Base-by-base conservation (phyloP, 164 flowering plant genomes). In the Vitis rupestris region DNA sequence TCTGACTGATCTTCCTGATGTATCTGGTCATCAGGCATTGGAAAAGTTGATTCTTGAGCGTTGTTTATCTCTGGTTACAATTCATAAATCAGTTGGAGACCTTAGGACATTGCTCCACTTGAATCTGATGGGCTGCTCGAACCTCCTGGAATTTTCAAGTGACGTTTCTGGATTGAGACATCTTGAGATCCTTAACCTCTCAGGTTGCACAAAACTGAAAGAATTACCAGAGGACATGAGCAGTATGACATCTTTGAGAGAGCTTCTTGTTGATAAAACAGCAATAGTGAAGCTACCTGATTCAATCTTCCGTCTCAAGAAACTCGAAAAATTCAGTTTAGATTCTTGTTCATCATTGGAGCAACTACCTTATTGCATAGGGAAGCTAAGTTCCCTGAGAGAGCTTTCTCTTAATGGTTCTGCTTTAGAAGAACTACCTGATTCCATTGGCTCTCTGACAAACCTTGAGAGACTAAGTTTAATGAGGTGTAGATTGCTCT, bases 121-220 rank as follows among this genome's bases (percentile, higher is more conserved):
- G 69, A 73, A 80, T 70, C 68, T 82, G 30, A 65, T 49, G 54
- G 65, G 51, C 27, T 82, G 85, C 65, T 10, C 63, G 10, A 80
- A 70, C 55, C 73, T 82, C 29, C 47, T 65, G 15, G 68, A 78
- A 13, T 71, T 82, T 50, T 78, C 80, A 15, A 68, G 50, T 55
- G 80, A 82, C 68, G 74, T 79, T 12, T 77, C 81, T 37, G 82
- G 82, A 31, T 55, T 79, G 69, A 77, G 74, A 71, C 9, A 55
- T 44, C 85, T 82, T 65, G 75, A 75, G 65, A 64, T 3, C n/a
- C 70, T 79, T 13, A 61, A 53, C 51, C 79, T 82, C 52, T 78
- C 82, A 57, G 71, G 71, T 62, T 82, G 85, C 72, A 50, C n/a
- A 29, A 67, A 61, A 59, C 65, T 82, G 59, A 74, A 61, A 62